Evolutionary conservation across 2,329 filamentous ascomycete species (phyloP).

Genomic region (Arthrobotrys iridis): DNA sequence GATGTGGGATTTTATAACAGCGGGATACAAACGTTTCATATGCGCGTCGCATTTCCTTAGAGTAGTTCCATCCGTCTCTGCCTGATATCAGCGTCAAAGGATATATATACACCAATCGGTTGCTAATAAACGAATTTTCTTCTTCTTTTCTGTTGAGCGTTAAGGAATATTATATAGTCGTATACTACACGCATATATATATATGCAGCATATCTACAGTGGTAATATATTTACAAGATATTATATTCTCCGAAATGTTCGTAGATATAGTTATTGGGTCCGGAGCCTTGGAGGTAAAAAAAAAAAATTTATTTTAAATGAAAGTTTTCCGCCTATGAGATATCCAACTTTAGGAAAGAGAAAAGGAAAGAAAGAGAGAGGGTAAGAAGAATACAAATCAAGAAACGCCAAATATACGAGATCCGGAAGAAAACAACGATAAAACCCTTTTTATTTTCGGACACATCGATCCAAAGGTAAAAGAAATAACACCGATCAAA

Average conservation of each 20-base stretch:
- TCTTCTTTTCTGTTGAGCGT: neutral
- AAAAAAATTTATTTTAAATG: neutral
- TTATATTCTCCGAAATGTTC: neutral
- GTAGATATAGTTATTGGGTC: neutral
- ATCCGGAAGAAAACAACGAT: neutral
- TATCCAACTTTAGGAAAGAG: neutral
- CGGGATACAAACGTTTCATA: neutral
- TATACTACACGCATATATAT: too few relatives aligned
- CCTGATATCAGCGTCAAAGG: neutral
- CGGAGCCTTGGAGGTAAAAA: neutral
- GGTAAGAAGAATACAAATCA: neutral
- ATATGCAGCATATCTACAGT: neutral
- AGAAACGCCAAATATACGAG: slow-evolving; percentile 14
- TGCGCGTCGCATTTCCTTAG: neutral
- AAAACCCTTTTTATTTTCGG: slow-evolving; percentile 11
- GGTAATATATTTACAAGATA: slow-evolving; percentile 5
- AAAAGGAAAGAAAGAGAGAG: neutral
- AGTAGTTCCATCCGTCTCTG: neutral
- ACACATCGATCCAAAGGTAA: neutral
- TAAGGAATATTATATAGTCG: slow-evolving; percentile 22
- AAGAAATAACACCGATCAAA: slow-evolving; percentile 33
- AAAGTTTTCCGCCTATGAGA: neutral
- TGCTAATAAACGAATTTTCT: neutral
- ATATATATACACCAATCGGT: too few relatives aligned
- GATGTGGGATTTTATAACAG: neutral